A percentile compares a stretch with the other conserved stretches of the same genome.
Conservation (phyloP, 2,329 filamentous ascomycete genomes). For the Cladophialophora immunda region DNA sequence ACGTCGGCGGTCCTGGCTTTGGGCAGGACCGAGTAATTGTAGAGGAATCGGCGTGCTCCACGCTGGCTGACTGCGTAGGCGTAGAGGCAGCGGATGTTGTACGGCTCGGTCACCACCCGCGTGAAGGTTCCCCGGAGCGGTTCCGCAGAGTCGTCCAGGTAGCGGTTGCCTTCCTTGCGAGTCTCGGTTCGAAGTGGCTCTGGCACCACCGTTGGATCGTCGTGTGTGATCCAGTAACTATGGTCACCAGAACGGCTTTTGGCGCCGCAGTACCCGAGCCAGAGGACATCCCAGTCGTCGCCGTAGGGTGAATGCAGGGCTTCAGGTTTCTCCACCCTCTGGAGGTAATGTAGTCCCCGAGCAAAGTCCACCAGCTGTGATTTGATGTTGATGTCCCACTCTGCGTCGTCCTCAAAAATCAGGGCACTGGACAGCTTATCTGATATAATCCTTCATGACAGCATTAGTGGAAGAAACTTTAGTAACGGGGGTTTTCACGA, state of each 20-base stretch:
- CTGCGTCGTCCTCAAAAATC: constrained; percentile 65
- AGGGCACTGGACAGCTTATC: constrained; percentile 46
- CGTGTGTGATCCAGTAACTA: constrained; percentile 41
- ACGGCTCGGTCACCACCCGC: not conserved
- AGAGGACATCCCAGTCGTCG: constrained; percentile 49
- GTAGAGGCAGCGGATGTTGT: not conserved
- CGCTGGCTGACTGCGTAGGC: not conserved
- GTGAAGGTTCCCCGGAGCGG: not conserved
- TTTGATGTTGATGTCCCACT: constrained; percentile 64
- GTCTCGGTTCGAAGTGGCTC: not conserved
- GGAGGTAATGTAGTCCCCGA: constrained; percentile 43
- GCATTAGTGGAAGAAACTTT: not conserved
- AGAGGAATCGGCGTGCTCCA: not conserved
- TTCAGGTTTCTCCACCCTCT: constrained; percentile 32
- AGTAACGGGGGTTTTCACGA: not conserved
- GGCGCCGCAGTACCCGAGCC: constrained; percentile 49
- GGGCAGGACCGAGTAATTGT: not conserved
- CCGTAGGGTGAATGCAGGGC: constrained; percentile 46
- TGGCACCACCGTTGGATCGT: constrained; percentile 43
- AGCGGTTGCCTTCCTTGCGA: not conserved
- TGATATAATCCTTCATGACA: not conserved
- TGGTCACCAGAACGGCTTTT: constrained; percentile 21
- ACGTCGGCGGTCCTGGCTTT: not conserved
- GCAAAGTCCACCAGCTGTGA: constrained; percentile 55
- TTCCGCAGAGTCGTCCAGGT: not conserved